Evolutionary conservation across 2,329 filamentous ascomycete species (phyloP).

Genomic region (Aureobasidium mangrovei): DNA sequence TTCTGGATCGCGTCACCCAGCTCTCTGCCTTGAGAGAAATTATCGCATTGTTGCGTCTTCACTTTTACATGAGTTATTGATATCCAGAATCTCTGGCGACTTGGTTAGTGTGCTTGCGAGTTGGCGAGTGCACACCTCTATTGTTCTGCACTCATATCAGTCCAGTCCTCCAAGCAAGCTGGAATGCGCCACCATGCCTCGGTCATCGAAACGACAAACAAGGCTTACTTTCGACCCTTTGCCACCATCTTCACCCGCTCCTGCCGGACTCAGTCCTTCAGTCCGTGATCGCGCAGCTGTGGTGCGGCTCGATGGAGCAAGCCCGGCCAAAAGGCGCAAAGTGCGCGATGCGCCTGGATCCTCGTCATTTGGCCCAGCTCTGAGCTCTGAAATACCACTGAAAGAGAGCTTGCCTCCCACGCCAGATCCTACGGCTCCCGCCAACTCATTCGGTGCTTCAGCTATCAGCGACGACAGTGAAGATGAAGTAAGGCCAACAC

Average conservation of each 20-base stretch:
- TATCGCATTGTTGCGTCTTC: not conserved
- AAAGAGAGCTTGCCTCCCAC: constrained; percentile 18
- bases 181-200: not conserved
- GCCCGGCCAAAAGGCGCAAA: constrained; percentile 22
- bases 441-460: constrained; percentile 15
- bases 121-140: not conserved
- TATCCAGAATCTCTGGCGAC: too few relatives aligned
- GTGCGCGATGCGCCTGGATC: constrained; percentile 8
- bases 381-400: not conserved
- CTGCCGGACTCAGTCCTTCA: constrained; percentile 25
- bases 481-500: constrained; percentile 17
- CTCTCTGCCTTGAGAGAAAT: constrained; percentile 2
- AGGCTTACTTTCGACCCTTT: constrained; percentile 37
- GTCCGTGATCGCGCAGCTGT: constrained; percentile 28
- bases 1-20: constrained; percentile 2
- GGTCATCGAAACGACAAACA: constrained; percentile 29
- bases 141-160: not conserved
- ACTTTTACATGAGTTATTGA: not conserved
- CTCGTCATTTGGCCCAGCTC: not conserved
- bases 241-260: constrained; percentile 32
- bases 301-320: constrained; percentile 25
- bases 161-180: too few relatives aligned
- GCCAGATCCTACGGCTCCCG: constrained; percentile 19
- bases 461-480: constrained; percentile 21
- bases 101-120: too few relatives aligned